Evolutionary conservation across 2,329 filamentous ascomycete species (phyloP), one percentile per base, ranked within the genome.

Genomic region (Fusarium nodosum): DNA sequence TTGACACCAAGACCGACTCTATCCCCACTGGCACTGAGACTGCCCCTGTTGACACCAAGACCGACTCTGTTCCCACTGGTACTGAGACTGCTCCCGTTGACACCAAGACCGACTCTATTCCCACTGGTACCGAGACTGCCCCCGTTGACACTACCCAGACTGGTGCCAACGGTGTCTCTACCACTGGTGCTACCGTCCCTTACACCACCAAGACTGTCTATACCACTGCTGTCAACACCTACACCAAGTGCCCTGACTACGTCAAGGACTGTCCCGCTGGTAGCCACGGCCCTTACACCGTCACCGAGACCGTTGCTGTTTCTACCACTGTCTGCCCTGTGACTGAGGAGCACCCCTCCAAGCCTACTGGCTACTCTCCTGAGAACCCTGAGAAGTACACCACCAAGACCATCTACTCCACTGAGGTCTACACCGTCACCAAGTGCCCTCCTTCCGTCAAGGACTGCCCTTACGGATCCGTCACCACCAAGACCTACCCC

Each of bases 321-420:
- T 81, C 78, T 38, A 83, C 81, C 44, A 83, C 82, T 7, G 74
- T 83, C 56, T 83, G 81, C 78, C 82, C 82, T 13, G 77, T 83
- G 52, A 77, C 75, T 20, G 67, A 72, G 67, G 52, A 56, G 48
- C 24, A 69, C 33, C 53, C 63, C 41, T 62, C 53, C 54, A 64
- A 68, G 65, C 64, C 77, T 18, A 69, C 64, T 22, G 64, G 70
- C 44, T 68, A 74, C 38, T n/a, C 73, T 53, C 76, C 74, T 9
- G 71, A 75, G 66, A 74, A 28, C 26, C 45, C 28, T 22, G 45
- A 77, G 39, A 42, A 42, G 42, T 74, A 75, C 42, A 73, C 77
- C 41, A 60, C 77, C 79, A 65, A 65, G 62, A 68, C 66, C 12
- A n/a, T 68, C 53, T 72, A 70, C 64, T 38, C 45, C 8, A 69